These are phyloP conservation scores for Picea abies DNA, from an alignment of 83 land plant species.

Conservation along the genomic window DNA sequence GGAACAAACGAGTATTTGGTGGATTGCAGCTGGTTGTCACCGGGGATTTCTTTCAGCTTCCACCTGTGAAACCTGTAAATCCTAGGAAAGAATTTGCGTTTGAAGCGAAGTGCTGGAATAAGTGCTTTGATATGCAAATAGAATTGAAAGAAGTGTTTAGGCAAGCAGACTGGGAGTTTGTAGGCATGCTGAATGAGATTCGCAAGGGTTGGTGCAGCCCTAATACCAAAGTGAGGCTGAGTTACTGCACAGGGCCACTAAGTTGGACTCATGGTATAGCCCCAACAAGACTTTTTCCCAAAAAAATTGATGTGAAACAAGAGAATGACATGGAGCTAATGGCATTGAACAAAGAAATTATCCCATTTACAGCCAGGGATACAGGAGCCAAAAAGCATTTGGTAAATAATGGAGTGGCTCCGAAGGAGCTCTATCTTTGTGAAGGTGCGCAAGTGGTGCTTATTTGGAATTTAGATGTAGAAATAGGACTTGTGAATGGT, in stretches of 20 bases:
- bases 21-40: constrained; percentile 75
- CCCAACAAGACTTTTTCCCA: constrained; percentile 44
- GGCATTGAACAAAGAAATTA: too few species aligned
- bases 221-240: constrained; percentile 25
- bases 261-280: constrained; percentile 19
- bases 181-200: constrained; percentile 47
- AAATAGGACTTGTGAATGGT: constrained; percentile 48
- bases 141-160: constrained; percentile 52
- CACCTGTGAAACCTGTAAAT: constrained; percentile 33
- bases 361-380: too few species aligned
- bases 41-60: constrained; percentile 27
- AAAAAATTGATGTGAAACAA: constrained; percentile 21
- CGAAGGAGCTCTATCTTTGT: constrained; percentile 24
- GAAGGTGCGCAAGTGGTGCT: constrained; percentile 60
- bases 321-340: constrained; percentile 25
- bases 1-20: constrained; percentile 39
- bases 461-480: constrained; percentile 44
- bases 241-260: constrained; percentile 19
- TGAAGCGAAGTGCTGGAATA: too few species aligned
- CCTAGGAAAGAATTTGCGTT: constrained; percentile 27
- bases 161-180: constrained; percentile 41
- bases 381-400: too few species aligned
- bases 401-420: constrained; percentile 28
- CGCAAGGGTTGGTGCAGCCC: constrained; percentile 39
- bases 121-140: constrained; percentile 27